Base-by-base conservation (phyloP, 306 rosid genomes). In the Lathyrus oleraceus region DNA sequence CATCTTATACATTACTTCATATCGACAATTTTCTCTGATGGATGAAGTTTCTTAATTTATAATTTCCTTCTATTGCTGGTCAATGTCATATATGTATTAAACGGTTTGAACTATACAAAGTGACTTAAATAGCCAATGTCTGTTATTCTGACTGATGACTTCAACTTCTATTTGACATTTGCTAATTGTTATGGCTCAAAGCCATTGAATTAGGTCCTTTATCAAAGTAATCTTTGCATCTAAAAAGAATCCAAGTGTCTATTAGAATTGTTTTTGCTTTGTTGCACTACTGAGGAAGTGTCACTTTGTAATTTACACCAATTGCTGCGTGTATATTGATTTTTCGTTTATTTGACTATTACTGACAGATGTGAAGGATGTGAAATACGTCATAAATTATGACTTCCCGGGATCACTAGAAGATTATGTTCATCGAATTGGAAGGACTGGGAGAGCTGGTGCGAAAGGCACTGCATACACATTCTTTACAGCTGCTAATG, bases 391-490 rank as follows among this genome's bases (percentile, higher is more conserved):
- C 38, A 84, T 94, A 72, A 94, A 94, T 73, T 90, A 94, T 39
- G 99, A 94, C 80, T 91, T 94, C 78, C 99, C 97, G 8, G 96
- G 97, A 79, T 94, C 99, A 71, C 97, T 94, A 1, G 99, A 94
- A 85, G 99, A 94, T 67, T 94, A 91, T 75, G 99, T 94, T 68
- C 96, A 91, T 49, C 95, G 97, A 43, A 94, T 94, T 79, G 99
- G 99, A n/a, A 79, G 99, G 76, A 94, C 97, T 23, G 97, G 99
- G 59, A 87, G 97, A 82, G 99, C 99, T 35, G 97, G 99, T 66
- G 99, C 99, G 27, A 94, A 94, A 83, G 99, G 99, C 83, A 94
- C 97, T 27, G 99, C 99, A 1, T 87, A 94, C 79, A 85, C 99
- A 65, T 94, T 91, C 85, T 94, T 94, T 72, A 94, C 99, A 1